phyloP scores from a whole-genome alignment of 768 basidiomycete genomes.

The Amanita pseudoporphyria region DNA sequence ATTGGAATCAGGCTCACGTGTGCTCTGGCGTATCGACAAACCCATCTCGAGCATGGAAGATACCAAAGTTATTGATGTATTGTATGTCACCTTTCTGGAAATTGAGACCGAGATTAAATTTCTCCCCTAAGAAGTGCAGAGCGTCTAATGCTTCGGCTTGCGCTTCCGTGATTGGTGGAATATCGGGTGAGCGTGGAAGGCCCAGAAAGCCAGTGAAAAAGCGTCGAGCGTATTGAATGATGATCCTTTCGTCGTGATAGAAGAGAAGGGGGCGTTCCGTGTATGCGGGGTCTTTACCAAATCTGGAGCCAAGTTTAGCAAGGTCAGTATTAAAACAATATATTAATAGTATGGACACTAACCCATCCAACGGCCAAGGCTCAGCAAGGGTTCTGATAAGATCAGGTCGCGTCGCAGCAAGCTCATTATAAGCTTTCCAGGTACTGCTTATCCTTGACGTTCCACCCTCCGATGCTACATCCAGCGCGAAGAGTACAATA shows the following conservation, averaged over 20 bases:
- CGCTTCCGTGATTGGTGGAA: constrained; percentile 39
- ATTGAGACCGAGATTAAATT: constrained; percentile 31
- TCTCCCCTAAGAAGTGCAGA: constrained; percentile 34
- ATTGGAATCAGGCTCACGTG: constrained; percentile 21
- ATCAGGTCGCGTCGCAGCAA: constrained; percentile 36
- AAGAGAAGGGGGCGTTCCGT: constrained; percentile 30
- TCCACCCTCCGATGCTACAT: constrained; percentile 33
- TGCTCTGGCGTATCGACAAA: constrained; percentile 32
- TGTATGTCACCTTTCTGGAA: constrained; percentile 42
- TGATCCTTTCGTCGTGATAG: constrained; percentile 26
- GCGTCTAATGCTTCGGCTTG: constrained; percentile 39
- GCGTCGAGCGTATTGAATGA: constrained; percentile 37
- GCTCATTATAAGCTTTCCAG: constrained; percentile 34
- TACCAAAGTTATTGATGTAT: constrained; percentile 36
- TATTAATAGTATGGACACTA: background rate
- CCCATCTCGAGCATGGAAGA: constrained; percentile 35
- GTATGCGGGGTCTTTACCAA: constrained; percentile 27
- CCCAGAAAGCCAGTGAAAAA: constrained; percentile 31
- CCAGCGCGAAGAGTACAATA: constrained; percentile 33
- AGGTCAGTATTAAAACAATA: background rate
- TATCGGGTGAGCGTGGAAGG: constrained; percentile 25
- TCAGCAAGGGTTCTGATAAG: constrained; percentile 29
- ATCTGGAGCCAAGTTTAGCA: constrained; percentile 18
- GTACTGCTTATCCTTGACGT: constrained; percentile 35
- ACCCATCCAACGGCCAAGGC: constrained; percentile 36